Conservation (phyloP, 1,139 yeast species). For the Spencermartinsiella ligniputridi region DNA sequence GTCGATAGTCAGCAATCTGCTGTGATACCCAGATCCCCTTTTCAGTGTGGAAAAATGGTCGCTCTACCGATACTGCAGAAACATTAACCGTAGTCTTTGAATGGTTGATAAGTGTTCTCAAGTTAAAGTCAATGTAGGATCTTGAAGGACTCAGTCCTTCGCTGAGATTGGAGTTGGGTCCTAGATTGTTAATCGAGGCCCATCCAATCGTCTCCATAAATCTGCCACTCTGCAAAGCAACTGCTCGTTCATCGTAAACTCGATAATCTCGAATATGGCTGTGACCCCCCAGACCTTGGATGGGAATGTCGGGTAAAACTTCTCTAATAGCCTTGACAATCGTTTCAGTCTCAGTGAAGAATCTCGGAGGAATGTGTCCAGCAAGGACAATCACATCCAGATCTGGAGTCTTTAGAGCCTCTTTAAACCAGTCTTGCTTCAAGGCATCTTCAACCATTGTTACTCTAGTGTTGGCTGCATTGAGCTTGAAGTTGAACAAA, state of each 20-base stretch:
- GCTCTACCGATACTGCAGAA: constrained; percentile 8
- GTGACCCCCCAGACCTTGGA: constrained; percentile 93
- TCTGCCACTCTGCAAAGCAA: constrained; percentile 85
- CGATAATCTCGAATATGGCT: constrained; percentile 86
- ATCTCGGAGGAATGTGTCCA: constrained; percentile 79
- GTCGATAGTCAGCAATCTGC: constrained; percentile 44
- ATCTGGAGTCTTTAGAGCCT: constrained; percentile 43
- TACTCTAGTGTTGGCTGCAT: constrained; percentile 59
- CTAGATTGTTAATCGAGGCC: constrained; percentile 51
- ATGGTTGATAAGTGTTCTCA: constrained; percentile 65
- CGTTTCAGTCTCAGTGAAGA: constrained; percentile 54
- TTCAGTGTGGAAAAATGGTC: constrained; percentile 39
- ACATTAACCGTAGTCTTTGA: constrained; percentile 33
- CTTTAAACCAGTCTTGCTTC: constrained; percentile 58
- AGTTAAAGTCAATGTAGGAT: constrained; percentile 76
- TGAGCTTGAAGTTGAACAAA: constrained; percentile 67
- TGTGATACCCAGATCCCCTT: constrained; percentile 49
- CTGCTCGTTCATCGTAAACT: constrained; percentile 59
- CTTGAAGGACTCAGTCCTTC: constrained; percentile 41
- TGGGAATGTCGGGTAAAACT: constrained; percentile 55
- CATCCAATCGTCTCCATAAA: constrained; percentile 93
- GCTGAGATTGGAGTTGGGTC: constrained; percentile 7
- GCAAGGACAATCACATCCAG: constrained; percentile 66
- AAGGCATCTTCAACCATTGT: constrained; percentile 57
- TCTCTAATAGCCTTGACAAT: constrained; percentile 47